Evolutionary conservation across 2,329 filamentous ascomycete genomes (phyloP).

Genomic region (Chaetomium sp.): DNA sequence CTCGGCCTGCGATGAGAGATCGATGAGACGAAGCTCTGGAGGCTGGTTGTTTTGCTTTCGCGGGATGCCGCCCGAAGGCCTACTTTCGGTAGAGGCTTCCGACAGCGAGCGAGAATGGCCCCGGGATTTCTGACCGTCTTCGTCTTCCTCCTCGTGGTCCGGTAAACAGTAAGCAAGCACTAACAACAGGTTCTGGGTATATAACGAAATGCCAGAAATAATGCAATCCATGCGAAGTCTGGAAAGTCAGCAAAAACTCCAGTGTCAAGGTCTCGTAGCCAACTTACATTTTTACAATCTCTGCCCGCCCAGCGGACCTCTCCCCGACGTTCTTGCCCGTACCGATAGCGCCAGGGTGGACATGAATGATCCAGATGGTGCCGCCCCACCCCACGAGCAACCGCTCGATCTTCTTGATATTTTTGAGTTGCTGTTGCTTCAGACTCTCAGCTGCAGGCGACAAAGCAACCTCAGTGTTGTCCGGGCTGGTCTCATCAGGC

Average conservation of each 20-base stretch:
- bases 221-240: conserved; percentile 96
- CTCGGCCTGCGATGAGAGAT: conserved; percentile 83
- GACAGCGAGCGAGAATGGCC: conserved; percentile 50
- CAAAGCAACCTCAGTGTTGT: conserved; percentile 38
- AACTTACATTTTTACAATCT: conserved; percentile 88
- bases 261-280: accelerated
- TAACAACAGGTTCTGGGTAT: conserved; percentile 87
- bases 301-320: conserved; percentile 74
- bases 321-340: conserved; percentile 69
- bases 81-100: conserved; percentile 54
- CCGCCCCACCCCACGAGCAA: conserved; percentile 94
- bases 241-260: conserved; percentile 36
- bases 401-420: conserved; percentile 65
- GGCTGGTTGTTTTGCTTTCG: conserved; percentile 77
- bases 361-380: conserved; percentile 92
- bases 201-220: conserved; percentile 94
- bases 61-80: conserved; percentile 65
- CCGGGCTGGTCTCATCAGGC: conserved; percentile 61
- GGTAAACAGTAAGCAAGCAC: conserved; percentile 87
- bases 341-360: conserved; percentile 73
- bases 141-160: conserved; percentile 64
- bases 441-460: conserved; percentile 53
- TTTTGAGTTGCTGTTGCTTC: conserved; percentile 52
- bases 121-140: conserved; percentile 41
- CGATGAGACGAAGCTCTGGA: conserved; percentile 88